Percentiles rank a stretch among this genome's conserved stretches.
These are phyloP conservation scores for Trichothecium sympodiale DNA, from an alignment of 2,329 filamentous ascomycete genomes.

Conservation along the genomic window DNA sequence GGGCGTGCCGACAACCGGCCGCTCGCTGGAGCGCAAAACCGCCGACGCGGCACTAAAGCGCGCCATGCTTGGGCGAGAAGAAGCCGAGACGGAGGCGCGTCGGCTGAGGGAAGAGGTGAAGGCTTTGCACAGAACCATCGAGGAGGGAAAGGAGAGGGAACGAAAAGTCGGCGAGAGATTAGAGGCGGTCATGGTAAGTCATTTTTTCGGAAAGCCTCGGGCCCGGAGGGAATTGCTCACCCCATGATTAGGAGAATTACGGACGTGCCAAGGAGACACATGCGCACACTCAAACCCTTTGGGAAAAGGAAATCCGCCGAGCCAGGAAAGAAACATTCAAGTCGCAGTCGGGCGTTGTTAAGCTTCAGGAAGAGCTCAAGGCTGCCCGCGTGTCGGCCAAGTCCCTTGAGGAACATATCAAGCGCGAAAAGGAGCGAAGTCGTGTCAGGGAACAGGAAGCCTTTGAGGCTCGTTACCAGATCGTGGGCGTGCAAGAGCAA, in stretches of 20 bases:
- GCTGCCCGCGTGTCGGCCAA: conserved; percentile 42
- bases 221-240: conserved; percentile 4
- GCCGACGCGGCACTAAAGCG: conserved; percentile 56
- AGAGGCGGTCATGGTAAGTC: conserved; percentile 57
- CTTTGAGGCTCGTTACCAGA: conserved; percentile 54
- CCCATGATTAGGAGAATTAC: conserved; percentile 49
- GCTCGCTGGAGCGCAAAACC: conserved; percentile 51
- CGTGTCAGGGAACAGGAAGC: conserved; percentile 56
- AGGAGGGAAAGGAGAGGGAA: conserved; percentile 57
- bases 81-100: conserved; percentile 58
- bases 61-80: conserved; percentile 57
- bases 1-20: conserved; percentile 47
- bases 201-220: neutral
- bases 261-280: conserved; percentile 59
- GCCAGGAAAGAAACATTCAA: conserved; percentile 66
- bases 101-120: conserved; percentile 50
- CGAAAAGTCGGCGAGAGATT: conserved; percentile 54
- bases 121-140: conserved; percentile 43
- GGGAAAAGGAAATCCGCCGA: conserved; percentile 64
- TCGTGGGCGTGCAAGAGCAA: conserved; percentile 56
- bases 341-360: conserved; percentile 56
- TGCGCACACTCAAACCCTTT: conserved; percentile 53
- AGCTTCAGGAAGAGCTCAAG: conserved; percentile 65
- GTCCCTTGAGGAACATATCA: conserved; percentile 45
- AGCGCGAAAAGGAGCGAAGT: conserved; percentile 52